Evolutionary conservation across 106 monocot genomes (phyloP), one percentile per base, ranked within the genome.

Genomic region (Dendrobium catenatum): DNA sequence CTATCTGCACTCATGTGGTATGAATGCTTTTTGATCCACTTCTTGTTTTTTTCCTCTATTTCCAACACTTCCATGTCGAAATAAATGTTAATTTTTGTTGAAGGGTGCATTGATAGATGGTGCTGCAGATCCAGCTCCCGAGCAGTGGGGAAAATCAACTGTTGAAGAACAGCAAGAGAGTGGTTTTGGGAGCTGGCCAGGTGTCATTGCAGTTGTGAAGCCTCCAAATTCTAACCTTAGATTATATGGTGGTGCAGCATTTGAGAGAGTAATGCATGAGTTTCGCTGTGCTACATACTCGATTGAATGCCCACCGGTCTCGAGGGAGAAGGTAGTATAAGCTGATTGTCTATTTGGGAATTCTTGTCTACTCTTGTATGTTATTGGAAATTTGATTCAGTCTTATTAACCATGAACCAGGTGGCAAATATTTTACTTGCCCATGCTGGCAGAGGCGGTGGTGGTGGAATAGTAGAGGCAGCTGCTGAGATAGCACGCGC

Each of bases 401-500:
- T 31, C 73, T 42, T 16, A 44, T 20, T 48, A 5, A 54, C 72
- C 55, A 31, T 26, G 48, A 56, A 44, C 55, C 84, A 99, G 99
- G 99, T 93, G 58, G 99, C 99, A 41, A 99, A 99, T 82, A 99
- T 99, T 88, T 79, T 99, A 58, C 99, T 99, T 85, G 99, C 95
- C 54, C 93, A 99, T 90, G 95, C 99, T 82, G 91, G 99, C 48
- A 87, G 93, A 81, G 95, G 93, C 47, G 93, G 93, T 7, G 87
- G 87, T 76, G 85, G 93, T 22, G 95, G 91, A 77, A 27, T 95
- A 74, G 73, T 87, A 31, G 99, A 95, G 77, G 99, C 99, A 44
- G 93, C 95, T 80, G 93, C 93, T 43, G 99, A 95, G 64, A 99
- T 99, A 83, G 99, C 99, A 77, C 89, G 95, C 61, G 95, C 95